These are phyloP conservation scores for Cordyceps farinosa DNA, from an alignment of 2,329 filamentous ascomycete genomes.

Conservation along the genomic window DNA sequence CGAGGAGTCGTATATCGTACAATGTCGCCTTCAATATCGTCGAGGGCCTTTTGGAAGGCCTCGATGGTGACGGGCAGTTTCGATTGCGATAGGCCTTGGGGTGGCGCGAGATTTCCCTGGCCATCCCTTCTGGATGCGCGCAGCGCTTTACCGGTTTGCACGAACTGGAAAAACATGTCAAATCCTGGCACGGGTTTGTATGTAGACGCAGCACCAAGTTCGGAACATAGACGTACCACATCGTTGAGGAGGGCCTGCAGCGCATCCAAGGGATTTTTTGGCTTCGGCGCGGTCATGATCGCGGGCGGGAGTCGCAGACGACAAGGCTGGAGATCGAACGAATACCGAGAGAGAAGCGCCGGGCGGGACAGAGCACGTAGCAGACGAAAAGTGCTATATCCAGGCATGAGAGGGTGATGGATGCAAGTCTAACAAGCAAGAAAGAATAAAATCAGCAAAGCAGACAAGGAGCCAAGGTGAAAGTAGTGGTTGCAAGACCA, in stretches of 20 bases:
- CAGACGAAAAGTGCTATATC: background rate
- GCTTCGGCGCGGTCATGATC: slow-evolving; percentile 32
- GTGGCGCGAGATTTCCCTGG: slow-evolving; percentile 34
- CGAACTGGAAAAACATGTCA: slow-evolving; percentile 39
- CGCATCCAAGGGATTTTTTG: slow-evolving; percentile 41
- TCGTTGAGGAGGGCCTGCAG: slow-evolving; percentile 54
- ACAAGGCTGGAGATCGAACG: background rate
- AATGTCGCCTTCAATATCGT: slow-evolving; percentile 56
- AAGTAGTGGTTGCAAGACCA: background rate
- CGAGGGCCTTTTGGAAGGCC: slow-evolving; percentile 50
- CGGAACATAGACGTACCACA: slow-evolving; percentile 42
- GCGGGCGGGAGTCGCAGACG: slow-evolving; percentile 10
- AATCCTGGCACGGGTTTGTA: slow-evolving; percentile 14
- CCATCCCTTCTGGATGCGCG: slow-evolving; percentile 46
- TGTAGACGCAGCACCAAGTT: background rate
- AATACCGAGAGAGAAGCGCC: background rate
- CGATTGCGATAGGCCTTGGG: slow-evolving; percentile 33
- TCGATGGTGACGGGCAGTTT: slow-evolving; percentile 47
- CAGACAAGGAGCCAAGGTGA: background rate
- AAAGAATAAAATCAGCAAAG: background rate
- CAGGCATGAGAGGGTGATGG: background rate
- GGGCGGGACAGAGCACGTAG: background rate
- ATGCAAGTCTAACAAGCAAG: background rate
- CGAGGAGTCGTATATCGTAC: slow-evolving; percentile 34
- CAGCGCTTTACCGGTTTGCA: slow-evolving; percentile 57